These are phyloP conservation scores for Xylaria digitata DNA, from an alignment of 2,329 filamentous ascomycete species.

Conservation along the genomic window DNA sequence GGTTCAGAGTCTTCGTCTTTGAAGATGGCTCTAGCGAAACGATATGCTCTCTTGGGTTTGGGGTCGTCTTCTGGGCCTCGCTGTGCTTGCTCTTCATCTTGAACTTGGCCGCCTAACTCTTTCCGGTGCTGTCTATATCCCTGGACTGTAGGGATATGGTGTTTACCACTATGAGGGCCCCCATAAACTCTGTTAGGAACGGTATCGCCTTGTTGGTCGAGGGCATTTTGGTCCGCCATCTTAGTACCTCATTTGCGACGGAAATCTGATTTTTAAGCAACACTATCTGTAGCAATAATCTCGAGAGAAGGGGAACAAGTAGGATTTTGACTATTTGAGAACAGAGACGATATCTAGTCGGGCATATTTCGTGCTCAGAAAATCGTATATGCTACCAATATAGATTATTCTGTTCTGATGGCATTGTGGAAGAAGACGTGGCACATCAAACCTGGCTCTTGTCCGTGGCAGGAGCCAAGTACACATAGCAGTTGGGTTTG, in stretches of 20 bases:
- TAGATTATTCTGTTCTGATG: constrained; percentile 3
- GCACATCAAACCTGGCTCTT: constrained; percentile 5
- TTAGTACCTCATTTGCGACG: not conserved
- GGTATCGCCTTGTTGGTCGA: constrained; percentile 36
- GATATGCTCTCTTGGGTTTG: constrained; percentile 51
- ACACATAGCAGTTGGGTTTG: not conserved
- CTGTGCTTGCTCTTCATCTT: constrained; percentile 51
- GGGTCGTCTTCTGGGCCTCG: constrained; percentile 52
- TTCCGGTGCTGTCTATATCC: constrained; percentile 60
- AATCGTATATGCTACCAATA: not conserved
- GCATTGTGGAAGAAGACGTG: constrained; percentile 14
- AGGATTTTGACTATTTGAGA: not conserved
- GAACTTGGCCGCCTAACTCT: constrained; percentile 56
- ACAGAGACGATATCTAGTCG: not conserved
- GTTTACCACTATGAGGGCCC: constrained; percentile 44
- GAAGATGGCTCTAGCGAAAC: constrained; percentile 53
- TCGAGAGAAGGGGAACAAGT: not conserved
- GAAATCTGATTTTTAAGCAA: not conserved
- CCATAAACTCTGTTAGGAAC: constrained; percentile 37
- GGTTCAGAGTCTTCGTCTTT: constrained; percentile 48
- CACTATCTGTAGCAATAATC: not conserved
- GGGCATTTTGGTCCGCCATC: constrained; percentile 39
- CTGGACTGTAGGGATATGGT: constrained; percentile 59
- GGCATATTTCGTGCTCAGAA: not conserved
- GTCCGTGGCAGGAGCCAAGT: constrained; percentile 8